Percentiles rank a stretch among this genome's conserved stretches.
Evolutionary conservation across 331 rosid species (phyloP).

Genomic region (Prunus yedoensis): DNA sequence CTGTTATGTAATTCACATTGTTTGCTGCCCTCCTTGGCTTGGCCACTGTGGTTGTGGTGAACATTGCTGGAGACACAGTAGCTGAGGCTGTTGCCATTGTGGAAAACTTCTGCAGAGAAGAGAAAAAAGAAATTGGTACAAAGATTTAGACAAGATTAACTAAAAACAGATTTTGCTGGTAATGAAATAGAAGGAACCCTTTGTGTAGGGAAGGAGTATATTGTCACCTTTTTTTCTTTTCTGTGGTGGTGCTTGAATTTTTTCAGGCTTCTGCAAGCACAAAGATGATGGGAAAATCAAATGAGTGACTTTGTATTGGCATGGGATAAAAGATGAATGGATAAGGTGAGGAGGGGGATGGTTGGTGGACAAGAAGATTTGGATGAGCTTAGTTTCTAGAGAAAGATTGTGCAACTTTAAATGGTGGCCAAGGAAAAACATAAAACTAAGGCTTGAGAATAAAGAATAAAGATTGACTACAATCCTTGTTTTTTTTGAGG

Average conservation of each 20-base stretch:
- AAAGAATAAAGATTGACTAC: not conserved
- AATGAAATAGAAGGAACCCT: not conserved
- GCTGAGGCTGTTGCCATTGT: conserved; percentile 62
- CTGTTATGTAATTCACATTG: conserved; percentile 44
- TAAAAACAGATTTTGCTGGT: not conserved
- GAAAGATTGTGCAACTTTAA: not conserved
- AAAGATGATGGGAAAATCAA: conserved; percentile 20
- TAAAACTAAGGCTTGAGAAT: not conserved
- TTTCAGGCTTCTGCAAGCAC: conserved; percentile 7
- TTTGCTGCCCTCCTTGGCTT: conserved; percentile 34
- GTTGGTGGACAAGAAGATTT: conserved; percentile 43
- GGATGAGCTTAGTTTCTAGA: conserved; percentile 3
- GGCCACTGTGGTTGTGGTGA: conserved; percentile 34
- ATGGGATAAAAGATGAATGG: conserved; percentile 32
- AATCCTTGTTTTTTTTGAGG: not conserved
- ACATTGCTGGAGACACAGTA: conserved; percentile 48
- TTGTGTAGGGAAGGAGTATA: not conserved
- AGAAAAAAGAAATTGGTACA: not conserved
- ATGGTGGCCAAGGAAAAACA: conserved; percentile 25
- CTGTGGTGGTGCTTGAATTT: conserved; percentile 21
- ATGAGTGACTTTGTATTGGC: conserved; percentile 30
- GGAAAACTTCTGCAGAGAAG: conserved; percentile 28
- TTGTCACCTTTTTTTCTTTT: not conserved
- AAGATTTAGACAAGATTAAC: not conserved
- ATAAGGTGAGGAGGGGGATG: conserved; percentile 51